Base-by-base conservation (phyloP, 306 rosid species). In the Pterocarpus macrocarpus region DNA sequence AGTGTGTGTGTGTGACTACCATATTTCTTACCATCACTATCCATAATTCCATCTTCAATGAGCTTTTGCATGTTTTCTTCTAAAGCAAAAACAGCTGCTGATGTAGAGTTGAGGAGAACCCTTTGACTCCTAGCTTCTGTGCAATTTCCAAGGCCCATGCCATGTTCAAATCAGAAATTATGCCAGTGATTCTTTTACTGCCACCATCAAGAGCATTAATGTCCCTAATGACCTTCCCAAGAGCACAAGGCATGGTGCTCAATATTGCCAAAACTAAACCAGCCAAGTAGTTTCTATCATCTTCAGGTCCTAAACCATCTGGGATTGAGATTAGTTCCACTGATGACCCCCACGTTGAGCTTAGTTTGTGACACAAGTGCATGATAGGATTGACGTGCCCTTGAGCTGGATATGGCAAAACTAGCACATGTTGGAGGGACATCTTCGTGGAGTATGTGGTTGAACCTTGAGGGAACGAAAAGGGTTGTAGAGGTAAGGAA, bases 81-180 rank as follows among this genome's bases (percentile, higher is more conserved):
- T 45, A 83, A 5, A 5, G 56, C 80, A 5, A 74, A 44, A 65
- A 30, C 5, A 35, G 86, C 82, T 38, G 81, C 85, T 43, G 85
- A 44, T 2, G 59, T 41, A 57, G 91, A 72, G 68, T 74, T 77
- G 45, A 69, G 17, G n/a, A 76, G 32, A 36, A 73, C 86, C 72
- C 66, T 73, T 32, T 65, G n/a, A 85, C 77, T 41, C 85, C 76
- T 43, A 88, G 67, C 79, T 83, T 83, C 0, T 12, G 10, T 15
- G 84, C 87, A 22, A 83, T 64, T 52, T 88, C 70, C 62, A 85
- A n/a, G 1, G 83, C 79, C 89, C 86, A 86, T 1, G 83, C 57
- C 80, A 70, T 75, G 28, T 11, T 35, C 35, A 14, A 22, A 76
- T 88, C 82, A n/a, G 79, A 62, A 39, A 88, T 2, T 17, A 86